These are phyloP conservation scores for Spathaspora gorwiae DNA, from an alignment of 805 yeast species.

Conservation along the genomic window DNA sequence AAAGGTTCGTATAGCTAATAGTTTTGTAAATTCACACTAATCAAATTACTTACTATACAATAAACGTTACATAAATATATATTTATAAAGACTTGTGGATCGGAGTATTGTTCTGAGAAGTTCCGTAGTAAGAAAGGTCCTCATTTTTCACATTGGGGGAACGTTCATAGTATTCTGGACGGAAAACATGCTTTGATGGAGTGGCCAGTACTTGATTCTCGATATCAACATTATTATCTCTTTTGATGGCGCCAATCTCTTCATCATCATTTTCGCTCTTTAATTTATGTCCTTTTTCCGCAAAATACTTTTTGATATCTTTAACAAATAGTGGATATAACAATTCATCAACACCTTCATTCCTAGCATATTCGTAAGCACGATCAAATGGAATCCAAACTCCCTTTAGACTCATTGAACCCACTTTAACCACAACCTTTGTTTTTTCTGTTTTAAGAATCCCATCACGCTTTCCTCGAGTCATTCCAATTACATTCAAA, in stretches of 20 bases:
- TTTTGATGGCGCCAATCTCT: not conserved
- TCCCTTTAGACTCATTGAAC: slow-evolving; percentile 38
- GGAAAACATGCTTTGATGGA: not conserved
- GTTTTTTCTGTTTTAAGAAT: slow-evolving; percentile 31
- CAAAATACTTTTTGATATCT: slow-evolving; percentile 24
- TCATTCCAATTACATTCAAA: slow-evolving; percentile 35
- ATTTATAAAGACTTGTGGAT: not conserved
- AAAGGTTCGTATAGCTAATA: no score
- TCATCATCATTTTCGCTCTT: slow-evolving; percentile 12
- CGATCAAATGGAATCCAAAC: slow-evolving; percentile 40
- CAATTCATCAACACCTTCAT: slow-evolving; percentile 31
- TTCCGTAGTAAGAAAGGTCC: not conserved
- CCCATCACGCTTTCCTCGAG: slow-evolving; percentile 39
- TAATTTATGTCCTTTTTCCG: slow-evolving; percentile 20
- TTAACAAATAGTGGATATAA: slow-evolving; percentile 32
- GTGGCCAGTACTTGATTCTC: not conserved
- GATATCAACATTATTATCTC: not conserved
- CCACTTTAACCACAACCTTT: slow-evolving; percentile 28
- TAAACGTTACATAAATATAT: not conserved
- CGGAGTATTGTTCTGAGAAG: not conserved
- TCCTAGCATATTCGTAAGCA: slow-evolving; percentile 36
- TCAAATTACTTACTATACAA: not conserved
- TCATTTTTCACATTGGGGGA: not conserved
- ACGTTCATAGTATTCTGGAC: not conserved
- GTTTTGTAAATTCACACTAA: not conserved